Evolutionary conservation across 2,329 filamentous ascomycete genomes (phyloP), one percentile per base, ranked within the genome.

Genomic region (Cercospora citrullina): DNA sequence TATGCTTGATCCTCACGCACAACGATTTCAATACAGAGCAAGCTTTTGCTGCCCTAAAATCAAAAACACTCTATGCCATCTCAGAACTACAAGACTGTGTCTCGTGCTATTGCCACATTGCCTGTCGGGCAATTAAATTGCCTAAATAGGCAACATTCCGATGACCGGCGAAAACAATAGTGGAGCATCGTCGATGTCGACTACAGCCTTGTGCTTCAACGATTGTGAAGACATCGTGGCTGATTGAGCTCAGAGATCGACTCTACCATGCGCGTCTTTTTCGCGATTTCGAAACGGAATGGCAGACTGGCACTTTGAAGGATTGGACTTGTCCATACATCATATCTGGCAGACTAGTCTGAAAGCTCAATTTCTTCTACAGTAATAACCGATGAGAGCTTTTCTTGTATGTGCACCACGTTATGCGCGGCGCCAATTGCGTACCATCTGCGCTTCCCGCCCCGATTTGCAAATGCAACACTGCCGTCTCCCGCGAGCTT

Each of bases 401-500:
- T 57, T 26, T 57, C 26, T n/a, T 57, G 23, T n/a, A 57, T 23
- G 21, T n/a, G 14, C 14, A n/a, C n/a, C 21, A 57, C 21, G 12
- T 23, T 48, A 9, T 48, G 42, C 10, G 42, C 21, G 18, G 42
- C 18, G 2, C 42, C 42, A 48, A 48, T 48, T 48, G 42, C 53
- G 5, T 28, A 58, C 55, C 55, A 58, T n/a, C 30, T 31, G 14
- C 26, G 26, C 16, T 31, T 31, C 4, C 55, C 55, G 9, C 16
- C 26, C 16, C 55, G 55, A 58, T 21, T 58, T 28, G 14, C 28
- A 28, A 58, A 58, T 5, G 16, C 26, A 3, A 78, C 76, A 45
- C 71, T 71, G 2, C 75, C 74, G 63, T 77, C 76, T 0, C 70
- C 74, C 6, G 76, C 70, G 86, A 91, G 73, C 90, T 93, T 76